Evolutionary conservation across 331 rosid species (phyloP), one percentile per base, ranked within the genome.

Genomic region (Rosa hybrid): DNA sequence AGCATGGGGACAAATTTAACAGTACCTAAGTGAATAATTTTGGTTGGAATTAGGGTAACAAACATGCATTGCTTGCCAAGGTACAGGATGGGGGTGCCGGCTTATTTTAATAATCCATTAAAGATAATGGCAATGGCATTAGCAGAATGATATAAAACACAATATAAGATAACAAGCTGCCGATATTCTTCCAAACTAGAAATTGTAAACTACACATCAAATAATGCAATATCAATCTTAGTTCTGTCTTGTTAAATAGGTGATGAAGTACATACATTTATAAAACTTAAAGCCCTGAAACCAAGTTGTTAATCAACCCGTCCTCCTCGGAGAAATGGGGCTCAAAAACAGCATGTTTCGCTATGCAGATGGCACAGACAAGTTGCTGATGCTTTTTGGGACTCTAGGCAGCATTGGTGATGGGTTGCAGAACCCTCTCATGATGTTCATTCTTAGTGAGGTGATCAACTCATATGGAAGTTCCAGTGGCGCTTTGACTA

Each of bases 321-420:
- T 9, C 49, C 72, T 30, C 71, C 59, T 57, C 10, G 57, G 57
- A 44, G 48, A 74, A 84, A 84, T 82, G 98, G 97, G 89, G 72
- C 81, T 51, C n/a, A 81, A 81, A 30, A 81, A 86, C 56, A 71
- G 87, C 76, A 84, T 92, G 89, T 92, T 95, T 83, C 86, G 92
- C 45, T 90, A 90, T 49, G 97, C 96, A 14, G 98, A 95, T 79
- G 85, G 94, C 5, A 13, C 81, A 27, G 96, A 95, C 85, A 92
- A 87, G 86, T 80, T 90, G 82, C 77, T 92, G 80, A 90, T 92
- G 94, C 62, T 91, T 7, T 88, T 95, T 27, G 98, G 98, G 72
- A 91, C 92, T 68, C 68, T 92, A 42, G 98, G 97, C 5, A 89
- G 98, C 86, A 74, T 95, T 50, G 98, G 97, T 71, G 98, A 95